These are phyloP conservation scores for Albifimbria verrucaria DNA, from an alignment of 2,329 filamentous ascomycete genomes.

Conservation along the genomic window DNA sequence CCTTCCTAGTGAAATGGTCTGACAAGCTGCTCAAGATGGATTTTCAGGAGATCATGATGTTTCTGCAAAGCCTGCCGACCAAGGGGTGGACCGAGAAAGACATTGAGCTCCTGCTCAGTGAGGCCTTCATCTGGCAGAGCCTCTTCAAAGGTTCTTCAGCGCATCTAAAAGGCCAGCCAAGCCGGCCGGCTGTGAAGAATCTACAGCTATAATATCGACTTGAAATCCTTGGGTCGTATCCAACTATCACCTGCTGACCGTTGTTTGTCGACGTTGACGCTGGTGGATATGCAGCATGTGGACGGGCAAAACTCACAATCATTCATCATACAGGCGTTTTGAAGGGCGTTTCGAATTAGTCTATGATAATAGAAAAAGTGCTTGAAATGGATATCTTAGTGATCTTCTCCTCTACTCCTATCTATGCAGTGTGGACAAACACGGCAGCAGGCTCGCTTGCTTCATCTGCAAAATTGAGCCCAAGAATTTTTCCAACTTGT, in stretches of 20 bases:
- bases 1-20: conserved; percentile 98
- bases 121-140: conserved; percentile 98
- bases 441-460: too few relatives aligned
- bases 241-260: too few relatives aligned
- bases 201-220: conserved; percentile 29
- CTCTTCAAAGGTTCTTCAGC: conserved; percentile 92
- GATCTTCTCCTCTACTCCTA: too few relatives aligned
- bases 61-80: conserved; percentile 89
- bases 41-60: conserved; percentile 99
- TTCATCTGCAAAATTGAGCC: too few relatives aligned
- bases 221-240: neutral
- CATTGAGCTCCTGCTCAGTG: conserved; percentile 89
- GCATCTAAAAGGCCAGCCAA: conserved; percentile 64
- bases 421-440: too few relatives aligned
- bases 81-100: conserved; percentile 97
- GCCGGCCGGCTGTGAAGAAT: conserved; percentile 30
- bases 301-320: too few relatives aligned
- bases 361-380: neutral
- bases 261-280: too few relatives aligned
- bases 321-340: too few relatives aligned
- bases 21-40: conserved; percentile 95
- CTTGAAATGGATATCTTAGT: neutral
- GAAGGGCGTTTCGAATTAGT: neutral
- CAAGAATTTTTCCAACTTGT: too few relatives aligned
- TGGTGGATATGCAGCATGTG: too few relatives aligned